phyloP scores from a whole-genome alignment of 202 grass and related monocot species.

The Elaeis oleifera region DNA sequence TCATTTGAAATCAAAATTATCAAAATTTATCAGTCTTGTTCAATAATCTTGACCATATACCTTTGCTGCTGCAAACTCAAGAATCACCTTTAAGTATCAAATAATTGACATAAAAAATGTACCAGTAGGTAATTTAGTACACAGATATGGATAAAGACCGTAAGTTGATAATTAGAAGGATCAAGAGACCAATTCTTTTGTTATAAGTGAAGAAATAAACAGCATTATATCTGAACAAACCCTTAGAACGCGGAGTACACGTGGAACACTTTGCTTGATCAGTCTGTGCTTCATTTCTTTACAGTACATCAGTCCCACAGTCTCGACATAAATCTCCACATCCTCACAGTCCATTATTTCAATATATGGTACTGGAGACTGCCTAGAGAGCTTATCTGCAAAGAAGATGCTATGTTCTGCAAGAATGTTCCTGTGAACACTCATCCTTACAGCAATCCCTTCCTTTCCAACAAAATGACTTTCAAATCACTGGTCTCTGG shows the following conservation, averaged over 20 bases:
- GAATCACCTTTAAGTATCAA: too few relatives aligned
- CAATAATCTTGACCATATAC: too few relatives aligned
- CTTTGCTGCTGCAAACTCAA: too few relatives aligned
- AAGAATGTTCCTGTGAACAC: constrained; percentile 63
- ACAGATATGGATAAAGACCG: too few relatives aligned
- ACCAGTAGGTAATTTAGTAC: too few relatives aligned
- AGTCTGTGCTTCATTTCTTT: constrained; percentile 66
- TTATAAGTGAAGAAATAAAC: neutral
- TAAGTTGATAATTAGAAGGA: too few relatives aligned
- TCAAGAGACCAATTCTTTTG: too few relatives aligned
- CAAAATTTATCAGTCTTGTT: too few relatives aligned
- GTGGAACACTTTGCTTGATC: constrained; percentile 80
- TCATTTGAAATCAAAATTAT: too few relatives aligned
- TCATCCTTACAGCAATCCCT: constrained; percentile 76
- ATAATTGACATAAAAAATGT: too few relatives aligned
- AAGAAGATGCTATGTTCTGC: constrained; percentile 74
- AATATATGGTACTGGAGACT: constrained; percentile 45
- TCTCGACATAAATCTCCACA: constrained; percentile 87
- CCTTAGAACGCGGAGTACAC: constrained; percentile 80
- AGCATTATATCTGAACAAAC: constrained; percentile 26
- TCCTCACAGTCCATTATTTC: constrained; percentile 85
- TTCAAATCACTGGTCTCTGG: constrained; percentile 72
- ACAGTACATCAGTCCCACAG: constrained; percentile 89
- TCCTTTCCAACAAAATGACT: constrained; percentile 74
- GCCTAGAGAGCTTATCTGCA: constrained; percentile 47